phyloP scores from a whole-genome alignment of 495 filamentous ascomycete species.

The Entonaema liquescens region DNA sequence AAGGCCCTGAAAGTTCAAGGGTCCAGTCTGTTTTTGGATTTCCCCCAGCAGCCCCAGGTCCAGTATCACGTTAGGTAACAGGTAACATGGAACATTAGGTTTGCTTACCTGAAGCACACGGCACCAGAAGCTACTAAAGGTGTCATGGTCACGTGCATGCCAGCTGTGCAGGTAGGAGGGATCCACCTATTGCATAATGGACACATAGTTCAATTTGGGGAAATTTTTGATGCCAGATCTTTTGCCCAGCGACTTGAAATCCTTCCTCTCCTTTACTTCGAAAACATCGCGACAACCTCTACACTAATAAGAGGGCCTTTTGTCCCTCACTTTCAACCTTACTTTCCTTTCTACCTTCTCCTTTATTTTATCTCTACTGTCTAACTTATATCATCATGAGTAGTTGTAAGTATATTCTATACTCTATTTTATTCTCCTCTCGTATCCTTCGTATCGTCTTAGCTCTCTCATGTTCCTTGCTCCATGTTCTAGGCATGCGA shows the following conservation, averaged over 20 bases:
- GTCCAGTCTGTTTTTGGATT: neutral
- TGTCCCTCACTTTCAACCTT: conserved; percentile 50
- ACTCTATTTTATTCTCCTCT: conserved; percentile 2
- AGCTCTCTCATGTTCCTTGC: conserved; percentile 42
- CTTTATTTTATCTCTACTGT: conserved; percentile 50
- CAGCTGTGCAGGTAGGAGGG: conserved; percentile 14
- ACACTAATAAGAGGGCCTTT: conserved; percentile 41
- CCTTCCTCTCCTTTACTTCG: conserved; percentile 47
- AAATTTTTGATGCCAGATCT: conserved; percentile 61
- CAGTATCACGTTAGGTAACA: neutral
- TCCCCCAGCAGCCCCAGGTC: neutral
- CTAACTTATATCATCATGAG: conserved; percentile 62
- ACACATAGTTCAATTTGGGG: conserved; percentile 58
- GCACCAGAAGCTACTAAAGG: too few species aligned
- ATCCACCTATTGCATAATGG: conserved; percentile 58
- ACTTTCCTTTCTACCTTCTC: conserved; percentile 53
- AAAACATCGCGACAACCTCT: conserved; percentile 49
- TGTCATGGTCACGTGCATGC: conserved; percentile 31
- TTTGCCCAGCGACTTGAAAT: conserved; percentile 45
- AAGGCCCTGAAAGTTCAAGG: neutral
- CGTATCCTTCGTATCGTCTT: conserved; percentile 35
- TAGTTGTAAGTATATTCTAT: conserved; percentile 59
- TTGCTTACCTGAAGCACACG: neutral
- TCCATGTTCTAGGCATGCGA: too few species aligned
- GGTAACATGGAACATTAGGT: neutral